Conservation (phyloP, 2,329 filamentous ascomycete genomes). For the Cladosporium velox region DNA sequence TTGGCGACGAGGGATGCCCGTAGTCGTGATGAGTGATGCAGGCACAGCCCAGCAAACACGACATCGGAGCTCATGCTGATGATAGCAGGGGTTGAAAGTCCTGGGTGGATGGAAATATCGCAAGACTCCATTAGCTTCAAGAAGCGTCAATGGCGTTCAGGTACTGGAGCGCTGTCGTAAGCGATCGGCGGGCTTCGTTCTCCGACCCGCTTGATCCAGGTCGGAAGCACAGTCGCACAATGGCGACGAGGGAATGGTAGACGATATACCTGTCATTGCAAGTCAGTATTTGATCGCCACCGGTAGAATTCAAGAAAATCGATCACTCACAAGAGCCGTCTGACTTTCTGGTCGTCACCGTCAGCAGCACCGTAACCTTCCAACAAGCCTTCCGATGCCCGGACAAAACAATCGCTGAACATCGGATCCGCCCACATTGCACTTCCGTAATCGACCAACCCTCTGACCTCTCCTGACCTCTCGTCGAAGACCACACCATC, state of each 20-base stretch:
- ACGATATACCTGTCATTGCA: constrained; percentile 43
- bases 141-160: neutral
- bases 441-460: constrained; percentile 55
- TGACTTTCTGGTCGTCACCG: constrained; percentile 36
- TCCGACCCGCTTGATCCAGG: constrained; percentile 45
- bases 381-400: constrained; percentile 44
- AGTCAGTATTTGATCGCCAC: constrained; percentile 5
- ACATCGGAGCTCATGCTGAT: neutral
- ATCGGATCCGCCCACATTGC: constrained; percentile 59
- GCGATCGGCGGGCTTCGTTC: constrained; percentile 44
- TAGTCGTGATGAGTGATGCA: neutral
- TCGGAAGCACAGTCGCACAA: constrained; percentile 49
- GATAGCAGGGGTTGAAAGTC: neutral
- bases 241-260: constrained; percentile 46
- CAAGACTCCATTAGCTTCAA: neutral
- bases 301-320: neutral
- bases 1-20: neutral
- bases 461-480: constrained; percentile 50
- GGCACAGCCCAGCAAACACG: neutral
- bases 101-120: neutral
- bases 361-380: constrained; percentile 45
- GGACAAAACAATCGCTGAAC: constrained; percentile 54
- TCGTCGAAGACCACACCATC: constrained; percentile 54
- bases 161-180: constrained; percentile 41
- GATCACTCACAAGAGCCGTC: constrained; percentile 46